Conservation (phyloP, 2,329 filamentous ascomycete genomes). For the Xylariales sp. region DNA sequence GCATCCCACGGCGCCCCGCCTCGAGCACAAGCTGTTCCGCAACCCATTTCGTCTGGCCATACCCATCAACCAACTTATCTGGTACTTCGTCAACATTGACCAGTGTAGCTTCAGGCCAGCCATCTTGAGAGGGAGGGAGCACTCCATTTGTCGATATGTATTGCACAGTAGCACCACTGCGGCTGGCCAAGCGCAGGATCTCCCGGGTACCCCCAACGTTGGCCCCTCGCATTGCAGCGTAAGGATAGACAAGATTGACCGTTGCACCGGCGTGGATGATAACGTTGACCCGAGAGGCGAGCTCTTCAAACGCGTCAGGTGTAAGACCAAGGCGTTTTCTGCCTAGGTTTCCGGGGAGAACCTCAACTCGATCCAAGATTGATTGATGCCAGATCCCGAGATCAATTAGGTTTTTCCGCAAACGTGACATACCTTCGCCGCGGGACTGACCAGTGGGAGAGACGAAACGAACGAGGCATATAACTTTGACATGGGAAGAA, state of each 20-base stretch:
- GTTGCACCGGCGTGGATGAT: conserved; percentile 74
- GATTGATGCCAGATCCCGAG: conserved; percentile 72
- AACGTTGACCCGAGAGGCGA: conserved; percentile 63
- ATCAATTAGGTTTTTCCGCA: conserved; percentile 73
- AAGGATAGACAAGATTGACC: conserved; percentile 78
- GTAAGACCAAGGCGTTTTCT: conserved; percentile 64
- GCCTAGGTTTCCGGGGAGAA: conserved; percentile 69
- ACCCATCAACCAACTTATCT: conserved; percentile 64
- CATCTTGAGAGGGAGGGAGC: conserved; percentile 62
- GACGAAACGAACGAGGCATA: conserved; percentile 69
- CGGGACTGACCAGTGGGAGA: conserved; percentile 61
- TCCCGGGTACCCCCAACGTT: conserved; percentile 79
- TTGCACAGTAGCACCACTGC: conserved; percentile 66
- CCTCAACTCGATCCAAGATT: conserved; percentile 72
- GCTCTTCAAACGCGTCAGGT: conserved; percentile 58
- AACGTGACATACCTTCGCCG: conserved; percentile 64
- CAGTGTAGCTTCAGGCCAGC: conserved; percentile 67
- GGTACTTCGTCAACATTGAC: conserved; percentile 65
- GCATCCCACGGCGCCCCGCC: conserved; percentile 63
- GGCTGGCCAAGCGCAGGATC: conserved; percentile 65
- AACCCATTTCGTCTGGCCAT: conserved; percentile 79
- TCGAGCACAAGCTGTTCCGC: conserved; percentile 71
- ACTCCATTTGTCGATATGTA: conserved; percentile 80
- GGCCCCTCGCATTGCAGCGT: conserved; percentile 67
- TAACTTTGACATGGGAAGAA: conserved; percentile 60